Percentiles rank a stretch among this genome's conserved stretches.
Conservation (phyloP, 139 green algal genomes). For the Yamagishiella unicocca region DNA sequence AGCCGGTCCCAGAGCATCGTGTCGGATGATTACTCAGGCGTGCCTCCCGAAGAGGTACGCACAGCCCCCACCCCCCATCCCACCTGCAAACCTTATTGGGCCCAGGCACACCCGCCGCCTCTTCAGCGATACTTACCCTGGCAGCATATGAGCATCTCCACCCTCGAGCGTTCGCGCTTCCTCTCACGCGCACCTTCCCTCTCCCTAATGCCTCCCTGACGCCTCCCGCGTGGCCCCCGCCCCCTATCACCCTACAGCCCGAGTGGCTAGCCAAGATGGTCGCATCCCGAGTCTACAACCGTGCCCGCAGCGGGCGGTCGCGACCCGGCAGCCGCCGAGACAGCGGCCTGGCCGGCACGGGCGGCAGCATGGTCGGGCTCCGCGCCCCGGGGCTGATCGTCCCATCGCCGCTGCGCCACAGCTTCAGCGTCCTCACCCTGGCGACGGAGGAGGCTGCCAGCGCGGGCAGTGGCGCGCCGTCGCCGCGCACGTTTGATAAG, state of each 20-base stretch:
- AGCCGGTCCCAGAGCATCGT: constrained; percentile 19
- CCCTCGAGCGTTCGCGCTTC: too few species aligned
- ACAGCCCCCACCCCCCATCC: neutral
- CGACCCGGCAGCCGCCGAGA: constrained; percentile 4
- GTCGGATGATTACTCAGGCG: constrained; percentile 4
- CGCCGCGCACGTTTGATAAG: neutral
- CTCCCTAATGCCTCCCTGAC: neutral
- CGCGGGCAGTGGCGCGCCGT: neutral
- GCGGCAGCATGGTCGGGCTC: neutral
- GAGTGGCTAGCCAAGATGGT: constrained; percentile 26
- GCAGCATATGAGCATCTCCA: too few species aligned
- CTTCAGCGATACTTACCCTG: too few species aligned
- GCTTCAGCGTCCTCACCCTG: neutral
- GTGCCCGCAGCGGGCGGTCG: neutral
- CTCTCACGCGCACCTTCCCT: too few species aligned
- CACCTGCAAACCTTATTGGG: too few species aligned
- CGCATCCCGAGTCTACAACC: neutral
- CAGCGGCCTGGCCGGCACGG: neutral
- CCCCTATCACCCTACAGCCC: neutral
- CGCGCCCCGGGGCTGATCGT: neutral
- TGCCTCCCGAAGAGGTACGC: constrained; percentile 24
- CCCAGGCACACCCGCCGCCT: too few species aligned
- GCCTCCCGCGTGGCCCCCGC: neutral
- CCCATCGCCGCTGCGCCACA: constrained; percentile 16
- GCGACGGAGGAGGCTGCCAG: neutral